Percentiles rank a stretch among this genome's conserved stretches.
These are phyloP conservation scores for Tylopilus subfusipes DNA, from an alignment of 768 basidiomycete genomes.

Conservation along the genomic window DNA sequence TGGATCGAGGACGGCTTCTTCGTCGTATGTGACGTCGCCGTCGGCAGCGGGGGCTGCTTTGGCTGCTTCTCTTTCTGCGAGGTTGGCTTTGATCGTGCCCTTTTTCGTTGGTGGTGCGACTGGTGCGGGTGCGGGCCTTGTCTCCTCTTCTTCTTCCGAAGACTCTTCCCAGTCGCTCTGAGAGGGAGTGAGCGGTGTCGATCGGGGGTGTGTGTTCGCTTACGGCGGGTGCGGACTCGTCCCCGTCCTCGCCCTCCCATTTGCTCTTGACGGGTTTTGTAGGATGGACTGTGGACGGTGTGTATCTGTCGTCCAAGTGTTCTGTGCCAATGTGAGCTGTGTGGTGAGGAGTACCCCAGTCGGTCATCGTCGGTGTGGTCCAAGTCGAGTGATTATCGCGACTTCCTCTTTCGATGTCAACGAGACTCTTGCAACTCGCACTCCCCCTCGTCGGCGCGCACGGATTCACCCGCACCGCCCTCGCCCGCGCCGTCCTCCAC, in stretches of 20 bases:
- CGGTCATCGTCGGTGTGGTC: slow-evolving; percentile 34
- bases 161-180: slow-evolving; percentile 97
- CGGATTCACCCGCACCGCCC: slow-evolving; percentile 71
- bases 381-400: too few species aligned
- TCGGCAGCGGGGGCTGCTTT: slow-evolving; percentile 50
- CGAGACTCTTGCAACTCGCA: slow-evolving; percentile 54
- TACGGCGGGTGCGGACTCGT: slow-evolving; percentile 74
- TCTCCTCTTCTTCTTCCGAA: slow-evolving; percentile 66
- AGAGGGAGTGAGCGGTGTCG: slow-evolving; percentile 5
- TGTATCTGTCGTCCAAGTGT: slow-evolving; percentile 33
- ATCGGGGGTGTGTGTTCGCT: slow-evolving; percentile 22
- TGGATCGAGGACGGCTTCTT: slow-evolving; percentile 76
- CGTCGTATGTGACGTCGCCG: slow-evolving; percentile 52
- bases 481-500: slow-evolving; percentile 59
- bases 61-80: slow-evolving; percentile 87
- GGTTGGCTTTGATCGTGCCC: slow-evolving; percentile 84
- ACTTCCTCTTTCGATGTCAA: background rate
- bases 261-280: slow-evolving; percentile 47
- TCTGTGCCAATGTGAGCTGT: slow-evolving; percentile 32
- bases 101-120: slow-evolving; percentile 85
- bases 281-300: slow-evolving; percentile 23
- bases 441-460: slow-evolving; percentile 60
- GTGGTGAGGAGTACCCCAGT: slow-evolving; percentile 40
- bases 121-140: slow-evolving; percentile 35
- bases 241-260: slow-evolving; percentile 93